These are phyloP conservation scores for Talaromyces proteolyticus DNA, from an alignment of 495 filamentous ascomycete species.

Conservation along the genomic window DNA sequence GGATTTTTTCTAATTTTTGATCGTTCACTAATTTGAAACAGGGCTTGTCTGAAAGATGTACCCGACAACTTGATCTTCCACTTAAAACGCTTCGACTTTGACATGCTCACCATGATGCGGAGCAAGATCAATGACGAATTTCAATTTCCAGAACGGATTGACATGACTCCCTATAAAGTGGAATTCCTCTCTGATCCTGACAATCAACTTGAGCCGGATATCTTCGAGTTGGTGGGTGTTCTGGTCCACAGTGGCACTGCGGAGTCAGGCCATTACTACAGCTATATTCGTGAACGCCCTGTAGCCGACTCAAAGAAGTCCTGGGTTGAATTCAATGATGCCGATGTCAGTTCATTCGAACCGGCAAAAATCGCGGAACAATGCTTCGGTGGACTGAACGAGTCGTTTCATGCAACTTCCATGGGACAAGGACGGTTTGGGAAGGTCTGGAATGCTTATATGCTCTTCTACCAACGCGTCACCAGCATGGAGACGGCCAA, in stretches of 20 bases:
- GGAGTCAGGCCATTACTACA: conserved; percentile 96
- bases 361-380: conserved; percentile 60
- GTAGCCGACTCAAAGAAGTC: conserved; percentile 37
- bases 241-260: conserved; percentile 90
- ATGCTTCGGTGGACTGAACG: conserved; percentile 74
- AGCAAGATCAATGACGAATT: conserved; percentile 97
- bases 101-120: conserved; percentile 73
- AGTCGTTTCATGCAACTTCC: conserved; percentile 32
- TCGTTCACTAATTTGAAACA: conserved; percentile 19
- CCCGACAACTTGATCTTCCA: conserved; percentile 95
- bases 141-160: conserved; percentile 74
- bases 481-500: conserved; percentile 48
- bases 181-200: conserved; percentile 69
- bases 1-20: not conserved
- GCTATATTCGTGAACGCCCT: conserved; percentile 80
- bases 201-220: conserved; percentile 49
- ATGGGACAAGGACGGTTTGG: conserved; percentile 40
- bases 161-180: conserved; percentile 88
- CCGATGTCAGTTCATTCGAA: conserved; percentile 70
- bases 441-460: conserved; percentile 86
- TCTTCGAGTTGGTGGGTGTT: conserved; percentile 88
- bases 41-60: conserved; percentile 87
- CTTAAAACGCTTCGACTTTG: conserved; percentile 94
- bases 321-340: conserved; percentile 96
- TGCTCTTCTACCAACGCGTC: conserved; percentile 92